Evolutionary conservation across 345 rosid genomes (phyloP).

Genomic region (Erucastrum elatum): DNA sequence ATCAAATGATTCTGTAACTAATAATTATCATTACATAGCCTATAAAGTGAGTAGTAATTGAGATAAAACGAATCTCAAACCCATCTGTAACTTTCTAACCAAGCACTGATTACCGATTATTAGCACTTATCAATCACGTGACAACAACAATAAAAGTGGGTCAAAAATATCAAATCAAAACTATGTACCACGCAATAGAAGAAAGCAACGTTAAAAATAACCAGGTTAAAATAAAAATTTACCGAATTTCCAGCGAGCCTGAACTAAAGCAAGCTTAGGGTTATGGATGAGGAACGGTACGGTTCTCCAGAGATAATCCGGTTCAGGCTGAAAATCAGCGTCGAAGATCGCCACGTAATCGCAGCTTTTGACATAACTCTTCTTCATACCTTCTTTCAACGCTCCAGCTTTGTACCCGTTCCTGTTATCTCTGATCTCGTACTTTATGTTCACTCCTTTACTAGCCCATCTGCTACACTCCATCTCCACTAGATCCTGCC

Average conservation of each 20-base stretch:
- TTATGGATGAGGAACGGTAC: constrained; percentile 78
- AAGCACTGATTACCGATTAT: constrained; percentile 14
- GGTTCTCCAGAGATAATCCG: constrained; percentile 84
- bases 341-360: constrained; percentile 91
- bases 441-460: constrained; percentile 89
- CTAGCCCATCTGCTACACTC: constrained; percentile 97
- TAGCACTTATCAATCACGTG: constrained; percentile 20
- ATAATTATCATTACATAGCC: constrained; percentile 4
- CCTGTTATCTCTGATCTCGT: constrained; percentile 80
- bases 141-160: background rate
- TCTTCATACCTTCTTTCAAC: constrained; percentile 93
- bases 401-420: constrained; percentile 97
- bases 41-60: constrained; percentile 25
- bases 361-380: constrained; percentile 72
- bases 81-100: constrained; percentile 1
- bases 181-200: background rate
- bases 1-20: constrained; percentile 25
- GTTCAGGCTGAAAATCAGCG: constrained; percentile 98
- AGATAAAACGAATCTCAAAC: constrained; percentile 10
- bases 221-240: background rate
- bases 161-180: constrained; percentile 30
- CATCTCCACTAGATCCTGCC: constrained; percentile 76
- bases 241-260: constrained; percentile 99
- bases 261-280: constrained; percentile 77
- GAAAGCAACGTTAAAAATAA: constrained; percentile 19